Percentiles rank a stretch among this genome's conserved stretches.
phyloP scores from a whole-genome alignment of 2,329 filamentous ascomycete species.

The Neurospora sp. region DNA sequence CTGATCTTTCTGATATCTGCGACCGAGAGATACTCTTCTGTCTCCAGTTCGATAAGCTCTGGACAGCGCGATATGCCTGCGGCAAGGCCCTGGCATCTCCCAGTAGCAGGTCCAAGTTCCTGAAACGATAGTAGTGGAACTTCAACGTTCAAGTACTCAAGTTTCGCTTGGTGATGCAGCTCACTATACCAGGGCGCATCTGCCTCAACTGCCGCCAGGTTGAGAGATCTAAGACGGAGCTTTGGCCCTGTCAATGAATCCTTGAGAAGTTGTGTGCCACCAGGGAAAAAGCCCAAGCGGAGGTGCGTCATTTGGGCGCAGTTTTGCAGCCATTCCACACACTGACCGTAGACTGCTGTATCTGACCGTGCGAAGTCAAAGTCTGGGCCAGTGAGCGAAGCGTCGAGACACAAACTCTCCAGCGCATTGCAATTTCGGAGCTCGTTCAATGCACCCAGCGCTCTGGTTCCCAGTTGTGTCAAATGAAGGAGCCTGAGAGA shows the following conservation, averaged over 20 bases:
- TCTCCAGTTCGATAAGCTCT: slow-evolving; percentile 41
- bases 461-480: slow-evolving; percentile 19
- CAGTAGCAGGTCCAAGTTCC: slow-evolving; percentile 8
- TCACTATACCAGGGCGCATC: slow-evolving; percentile 42
- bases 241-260: slow-evolving; percentile 32
- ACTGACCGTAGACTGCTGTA: slow-evolving; percentile 18
- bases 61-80: slow-evolving; percentile 38
- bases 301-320: slow-evolving; percentile 39
- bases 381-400: slow-evolving; percentile 4
- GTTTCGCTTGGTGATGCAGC: slow-evolving; percentile 36
- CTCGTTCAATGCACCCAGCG: slow-evolving; percentile 21
- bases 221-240: slow-evolving; percentile 36
- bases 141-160: slow-evolving; percentile 25
- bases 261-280: background rate
- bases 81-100: slow-evolving; percentile 25
- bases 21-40: slow-evolving; percentile 38
- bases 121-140: slow-evolving; percentile 15
- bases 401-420: slow-evolving; percentile 26
- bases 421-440: slow-evolving; percentile 26
- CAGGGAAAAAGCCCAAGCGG: slow-evolving; percentile 9
- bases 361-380: slow-evolving; percentile 6
- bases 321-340: slow-evolving; percentile 23
- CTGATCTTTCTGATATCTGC: slow-evolving; percentile 40
- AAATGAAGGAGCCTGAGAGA: slow-evolving; percentile 27
- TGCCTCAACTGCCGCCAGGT: slow-evolving; percentile 37